Base-by-base conservation (phyloP, 495 filamentous ascomycete genomes). In the Rhizodiscina lignyota region DNA sequence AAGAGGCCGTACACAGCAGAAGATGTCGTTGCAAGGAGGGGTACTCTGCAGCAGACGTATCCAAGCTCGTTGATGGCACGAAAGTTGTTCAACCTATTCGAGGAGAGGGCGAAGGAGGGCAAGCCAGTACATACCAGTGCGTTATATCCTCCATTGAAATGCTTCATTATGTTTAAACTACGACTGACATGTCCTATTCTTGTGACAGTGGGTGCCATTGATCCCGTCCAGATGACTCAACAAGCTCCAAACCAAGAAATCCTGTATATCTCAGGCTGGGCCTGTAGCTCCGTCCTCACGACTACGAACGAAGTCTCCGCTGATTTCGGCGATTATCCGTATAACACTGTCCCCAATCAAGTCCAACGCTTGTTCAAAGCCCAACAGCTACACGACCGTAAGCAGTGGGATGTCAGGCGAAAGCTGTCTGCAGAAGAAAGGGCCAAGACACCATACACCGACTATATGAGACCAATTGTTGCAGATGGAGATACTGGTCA, bases 161-260 rank as follows among this genome's bases (percentile, higher is more conserved):
- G 38, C 5, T 13, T 5, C 8, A n/a, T 13, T 13, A 18, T 20
- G 33, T 41, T 19, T 32, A 43, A 32, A 41, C 30, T 32, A 29
- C 21, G 20, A 30, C 42, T 48, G 40, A 43, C 11, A 40, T 28
- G 23, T 23, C 16, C 11, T 42, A 31, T 30, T 45, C 23, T 21
- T 10, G 34, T 16, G 21, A 32, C 33, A 86, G 81, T 97, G 79
- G 89, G 89, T 40, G 91, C 87, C 37, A 93, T 97, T 59, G 89
- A 97, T 50, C 89, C 89, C 12, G 72, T 94, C 5, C 89, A 97
- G 59, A 96, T 97, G 89, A 94, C 91, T 20, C 89, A 97, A 57
- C 91, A 96, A 62, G 91, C 89, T 18, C 70, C 79, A 1, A 79
- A 94, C 56, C 89, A 96, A 53, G 91, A 97, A 56, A 78, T 93